Percentiles rank a stretch among this genome's conserved stretches.
Conservation (phyloP, 2,329 filamentous ascomycete genomes). For the Aspergillus sp. region DNA sequence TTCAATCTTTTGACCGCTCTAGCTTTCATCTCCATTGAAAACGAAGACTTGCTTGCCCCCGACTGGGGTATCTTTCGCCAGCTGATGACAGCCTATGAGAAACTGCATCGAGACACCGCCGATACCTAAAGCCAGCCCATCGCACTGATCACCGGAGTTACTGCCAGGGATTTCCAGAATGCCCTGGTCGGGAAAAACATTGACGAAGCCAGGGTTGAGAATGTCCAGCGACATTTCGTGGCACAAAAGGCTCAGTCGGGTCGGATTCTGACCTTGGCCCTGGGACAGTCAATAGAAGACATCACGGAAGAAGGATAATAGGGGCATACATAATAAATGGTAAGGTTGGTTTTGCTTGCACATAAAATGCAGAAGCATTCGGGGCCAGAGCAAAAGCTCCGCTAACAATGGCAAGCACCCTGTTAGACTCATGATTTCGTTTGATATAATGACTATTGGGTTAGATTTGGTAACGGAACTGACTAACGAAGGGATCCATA, state of each 20-base stretch:
- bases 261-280: slow-evolving; percentile 47
- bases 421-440: slow-evolving; percentile 30
- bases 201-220: slow-evolving; percentile 50
- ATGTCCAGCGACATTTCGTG: slow-evolving; percentile 46
- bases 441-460: slow-evolving; percentile 22
- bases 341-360: slow-evolving; percentile 40
- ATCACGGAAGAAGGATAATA: not conserved
- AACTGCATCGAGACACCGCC: slow-evolving; percentile 34
- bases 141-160: slow-evolving; percentile 52
- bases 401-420: slow-evolving; percentile 23
- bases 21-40: slow-evolving; percentile 40
- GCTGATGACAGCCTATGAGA: slow-evolving; percentile 36
- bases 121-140: slow-evolving; percentile 31
- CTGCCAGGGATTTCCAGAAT: slow-evolving; percentile 42
- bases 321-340: slow-evolving; percentile 44
- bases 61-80: slow-evolving; percentile 34
- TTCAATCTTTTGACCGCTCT: slow-evolving; percentile 36
- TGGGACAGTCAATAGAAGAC: slow-evolving; percentile 10
- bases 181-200: slow-evolving; percentile 43
- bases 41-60: slow-evolving; percentile 42
- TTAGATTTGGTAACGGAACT: slow-evolving; percentile 10
- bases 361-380: slow-evolving; percentile 34
- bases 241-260: slow-evolving; percentile 45
- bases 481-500: slow-evolving; percentile 50
- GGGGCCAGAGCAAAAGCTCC: slow-evolving; percentile 24